Evolutionary conservation across 2,329 filamentous ascomycete species (phyloP).

Genomic region (Fusarium palustre): DNA sequence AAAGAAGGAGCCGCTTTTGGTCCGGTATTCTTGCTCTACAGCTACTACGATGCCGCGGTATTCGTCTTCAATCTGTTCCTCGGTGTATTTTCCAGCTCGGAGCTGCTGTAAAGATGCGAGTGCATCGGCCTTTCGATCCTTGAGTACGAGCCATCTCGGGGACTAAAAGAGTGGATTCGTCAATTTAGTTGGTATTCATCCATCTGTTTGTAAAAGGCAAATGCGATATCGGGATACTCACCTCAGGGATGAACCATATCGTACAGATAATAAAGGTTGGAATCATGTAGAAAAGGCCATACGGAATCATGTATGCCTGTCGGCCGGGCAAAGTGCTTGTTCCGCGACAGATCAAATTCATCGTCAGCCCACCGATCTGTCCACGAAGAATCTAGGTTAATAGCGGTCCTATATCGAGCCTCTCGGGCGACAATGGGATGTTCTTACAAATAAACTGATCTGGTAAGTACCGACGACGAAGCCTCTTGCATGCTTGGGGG

Average conservation of each 20-base stretch:
- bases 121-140: slow-evolving; percentile 37
- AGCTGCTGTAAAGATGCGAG: slow-evolving; percentile 19
- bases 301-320: slow-evolving; percentile 39
- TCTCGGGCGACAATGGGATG: accelerated
- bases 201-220: too few relatives aligned
- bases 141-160: slow-evolving; percentile 41
- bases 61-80: slow-evolving; percentile 36
- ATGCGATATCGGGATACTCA: not conserved
- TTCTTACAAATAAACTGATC: slow-evolving; percentile 31
- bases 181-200: too few relatives aligned
- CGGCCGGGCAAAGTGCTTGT: slow-evolving; percentile 39
- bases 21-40: slow-evolving; percentile 35
- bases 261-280: slow-evolving; percentile 21
- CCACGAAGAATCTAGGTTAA: not conserved
- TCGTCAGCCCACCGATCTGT: slow-evolving; percentile 43
- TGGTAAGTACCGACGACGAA: slow-evolving; percentile 53
- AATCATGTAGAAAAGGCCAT: slow-evolving; percentile 43
- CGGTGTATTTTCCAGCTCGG: slow-evolving; percentile 21
- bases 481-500: slow-evolving; percentile 44
- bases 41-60: slow-evolving; percentile 25
- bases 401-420: not conserved
- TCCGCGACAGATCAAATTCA: slow-evolving; percentile 41
- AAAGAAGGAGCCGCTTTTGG: slow-evolving; percentile 11
- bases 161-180: slow-evolving; percentile 12
- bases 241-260: slow-evolving; percentile 43